Evolutionary conservation across 2,329 filamentous ascomycete species (phyloP).

Genomic region (Geoglossum cookeanum): DNA sequence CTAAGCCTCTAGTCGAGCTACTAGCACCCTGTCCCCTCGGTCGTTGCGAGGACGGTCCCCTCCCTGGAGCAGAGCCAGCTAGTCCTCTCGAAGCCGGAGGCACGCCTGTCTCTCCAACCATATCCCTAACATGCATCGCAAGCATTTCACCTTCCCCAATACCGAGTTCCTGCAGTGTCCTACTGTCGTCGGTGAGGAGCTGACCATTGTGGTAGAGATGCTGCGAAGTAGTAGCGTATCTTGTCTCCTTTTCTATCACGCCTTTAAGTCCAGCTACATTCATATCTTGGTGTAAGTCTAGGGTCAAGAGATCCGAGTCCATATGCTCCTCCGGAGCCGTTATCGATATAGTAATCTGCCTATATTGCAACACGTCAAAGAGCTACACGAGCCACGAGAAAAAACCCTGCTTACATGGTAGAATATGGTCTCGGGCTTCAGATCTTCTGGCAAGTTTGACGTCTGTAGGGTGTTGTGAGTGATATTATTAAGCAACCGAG

Average conservation of each 20-base stretch:
- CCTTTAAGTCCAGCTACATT: constrained; percentile 71
- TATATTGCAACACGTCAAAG: constrained; percentile 19
- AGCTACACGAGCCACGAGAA: neutral
- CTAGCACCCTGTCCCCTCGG: constrained; percentile 17
- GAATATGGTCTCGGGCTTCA: neutral
- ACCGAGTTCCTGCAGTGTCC: constrained; percentile 63
- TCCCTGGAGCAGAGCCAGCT: neutral
- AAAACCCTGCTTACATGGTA: neutral
- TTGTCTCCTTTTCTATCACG: constrained; percentile 68
- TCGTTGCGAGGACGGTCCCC: constrained; percentile 9
- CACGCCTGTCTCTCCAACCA: constrained; percentile 9
- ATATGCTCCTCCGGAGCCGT: constrained; percentile 47
- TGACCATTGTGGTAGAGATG: constrained; percentile 82
- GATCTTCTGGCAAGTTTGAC: neutral
- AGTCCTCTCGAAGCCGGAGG: constrained; percentile 7
- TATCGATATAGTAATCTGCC: constrained; percentile 77
- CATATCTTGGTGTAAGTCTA: constrained; percentile 69
- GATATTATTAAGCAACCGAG: neutral
- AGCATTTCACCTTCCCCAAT: constrained; percentile 86
- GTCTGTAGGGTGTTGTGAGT: neutral
- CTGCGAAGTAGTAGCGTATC: constrained; percentile 52
- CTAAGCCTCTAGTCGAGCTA: constrained; percentile 12
- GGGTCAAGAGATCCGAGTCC: constrained; percentile 57
- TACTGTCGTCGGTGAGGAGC: constrained; percentile 54
- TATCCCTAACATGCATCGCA: constrained; percentile 50